A percentile compares a stretch with the other conserved stretches of the same genome.
Evolutionary conservation across 192 early-diverging fungal genomes (phyloP).

Genomic region (Backusella liffmaniae): DNA sequence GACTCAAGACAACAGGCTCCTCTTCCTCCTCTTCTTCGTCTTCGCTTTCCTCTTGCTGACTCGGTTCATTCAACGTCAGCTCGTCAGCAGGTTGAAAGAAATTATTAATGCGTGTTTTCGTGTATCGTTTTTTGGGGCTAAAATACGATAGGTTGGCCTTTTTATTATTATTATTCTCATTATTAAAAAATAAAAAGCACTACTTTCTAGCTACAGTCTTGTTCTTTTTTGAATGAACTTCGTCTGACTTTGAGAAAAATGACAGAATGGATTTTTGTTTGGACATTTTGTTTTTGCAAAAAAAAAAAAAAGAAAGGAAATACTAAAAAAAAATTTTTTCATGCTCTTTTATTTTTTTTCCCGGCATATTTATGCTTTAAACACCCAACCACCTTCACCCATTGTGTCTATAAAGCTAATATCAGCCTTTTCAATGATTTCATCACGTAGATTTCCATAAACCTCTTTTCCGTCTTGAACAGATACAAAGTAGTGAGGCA

Average conservation of each 20-base stretch:
- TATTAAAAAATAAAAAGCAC: background rate
- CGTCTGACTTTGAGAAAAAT: background rate
- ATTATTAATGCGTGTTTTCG: slow-evolving; percentile 1
- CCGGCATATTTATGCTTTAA: background rate
- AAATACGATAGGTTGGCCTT: background rate
- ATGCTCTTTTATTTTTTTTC: background rate
- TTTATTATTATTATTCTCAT: background rate
- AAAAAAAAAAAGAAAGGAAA: background rate
- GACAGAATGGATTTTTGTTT: background rate
- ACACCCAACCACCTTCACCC: slow-evolving; percentile 26
- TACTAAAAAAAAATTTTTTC: background rate
- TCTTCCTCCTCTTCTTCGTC: background rate
- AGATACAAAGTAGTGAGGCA: slow-evolving; percentile 48
- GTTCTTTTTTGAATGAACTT: background rate
- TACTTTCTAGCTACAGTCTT: background rate
- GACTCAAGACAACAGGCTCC: background rate
- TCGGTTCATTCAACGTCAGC: background rate
- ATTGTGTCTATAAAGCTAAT: slow-evolving; percentile 34
- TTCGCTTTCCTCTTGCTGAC: slow-evolving; percentile 2
- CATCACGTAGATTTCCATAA: slow-evolving; percentile 29
- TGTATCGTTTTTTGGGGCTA: background rate
- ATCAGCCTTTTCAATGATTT: slow-evolving; percentile 32
- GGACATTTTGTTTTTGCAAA: background rate
- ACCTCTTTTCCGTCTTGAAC: slow-evolving; percentile 36
- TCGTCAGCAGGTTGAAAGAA: background rate